Evolutionary conservation across 2,329 filamentous ascomycete genomes (phyloP).

Genomic region (Trichoderma breve): DNA sequence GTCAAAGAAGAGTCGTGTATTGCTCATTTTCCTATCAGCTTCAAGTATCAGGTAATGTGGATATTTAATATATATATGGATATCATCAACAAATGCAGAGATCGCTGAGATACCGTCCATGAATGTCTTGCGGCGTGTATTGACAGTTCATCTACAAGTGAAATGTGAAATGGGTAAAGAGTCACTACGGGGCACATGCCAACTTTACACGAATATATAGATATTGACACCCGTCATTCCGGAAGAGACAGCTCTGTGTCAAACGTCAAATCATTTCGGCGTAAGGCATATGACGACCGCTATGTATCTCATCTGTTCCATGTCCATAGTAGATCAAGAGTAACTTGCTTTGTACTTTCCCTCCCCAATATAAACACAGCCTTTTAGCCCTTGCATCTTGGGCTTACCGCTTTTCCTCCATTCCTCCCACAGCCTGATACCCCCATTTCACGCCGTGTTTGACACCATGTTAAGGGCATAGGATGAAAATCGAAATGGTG

Average conservation of each 20-base stretch:
- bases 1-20: too few relatives aligned
- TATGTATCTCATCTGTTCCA: not conserved
- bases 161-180: too few relatives aligned
- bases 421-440: not conserved
- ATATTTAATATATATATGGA: too few relatives aligned
- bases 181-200: not conserved
- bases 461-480: not conserved
- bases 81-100: too few relatives aligned
- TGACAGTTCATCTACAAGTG: not conserved
- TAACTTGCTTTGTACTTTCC: not conserved
- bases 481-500: not conserved
- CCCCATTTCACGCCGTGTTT: not conserved
- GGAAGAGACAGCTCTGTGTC: not conserved
- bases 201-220: not conserved
- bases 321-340: not conserved
- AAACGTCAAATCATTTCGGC: slow-evolving; percentile 19
- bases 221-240: not conserved
- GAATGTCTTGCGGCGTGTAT: too few relatives aligned
- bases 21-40: too few relatives aligned
- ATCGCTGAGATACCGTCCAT: not conserved
- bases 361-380: not conserved
- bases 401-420: not conserved
- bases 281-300: slow-evolving; percentile 5
- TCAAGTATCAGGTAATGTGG: too few relatives aligned
- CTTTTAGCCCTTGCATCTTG: not conserved